phyloP scores from a whole-genome alignment of 805 yeast species.

The Wickerhamiella hasegawae region DNA sequence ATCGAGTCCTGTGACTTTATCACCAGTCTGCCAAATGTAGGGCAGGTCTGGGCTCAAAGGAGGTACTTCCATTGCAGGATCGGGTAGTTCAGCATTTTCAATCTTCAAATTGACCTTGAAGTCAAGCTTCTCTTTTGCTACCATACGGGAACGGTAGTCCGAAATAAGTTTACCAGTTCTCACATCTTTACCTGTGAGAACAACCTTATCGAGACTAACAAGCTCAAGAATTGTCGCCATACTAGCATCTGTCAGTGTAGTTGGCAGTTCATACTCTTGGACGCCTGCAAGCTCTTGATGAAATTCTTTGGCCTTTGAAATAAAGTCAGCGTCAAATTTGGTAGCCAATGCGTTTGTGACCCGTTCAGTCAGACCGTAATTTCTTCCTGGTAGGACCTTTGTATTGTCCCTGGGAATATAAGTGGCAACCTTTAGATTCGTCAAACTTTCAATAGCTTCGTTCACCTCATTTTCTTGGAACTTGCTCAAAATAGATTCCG shows the following conservation, averaged over 20 bases:
- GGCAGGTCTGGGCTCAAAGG: slow-evolving; percentile 1
- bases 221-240: slow-evolving; percentile 47
- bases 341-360: slow-evolving; percentile 27
- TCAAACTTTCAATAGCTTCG: slow-evolving; percentile 35
- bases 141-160: slow-evolving; percentile 61
- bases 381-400: slow-evolving; percentile 28
- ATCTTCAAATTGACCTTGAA: slow-evolving; percentile 25
- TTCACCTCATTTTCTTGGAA: slow-evolving; percentile 33
- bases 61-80: slow-evolving; percentile 7
- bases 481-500: slow-evolving; percentile 30
- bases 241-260: slow-evolving; percentile 41
- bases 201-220: slow-evolving; percentile 28
- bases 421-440: slow-evolving; percentile 27
- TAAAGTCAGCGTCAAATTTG: slow-evolving; percentile 26
- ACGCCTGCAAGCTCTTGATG: slow-evolving; percentile 28
- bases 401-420: slow-evolving; percentile 18
- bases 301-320: slow-evolving; percentile 32
- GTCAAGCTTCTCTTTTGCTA: slow-evolving; percentile 50
- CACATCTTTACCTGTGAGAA: slow-evolving; percentile 39
- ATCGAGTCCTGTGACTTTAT: neutral
- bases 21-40: slow-evolving; percentile 1
- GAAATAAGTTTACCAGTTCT: slow-evolving; percentile 27
- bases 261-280: slow-evolving; percentile 27
- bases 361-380: slow-evolving; percentile 41
- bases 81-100: slow-evolving; percentile 18